These are phyloP conservation scores for Tetrahymena thermophila DNA, from an alignment of 73 alveolate species.

Conservation along the genomic window DNA sequence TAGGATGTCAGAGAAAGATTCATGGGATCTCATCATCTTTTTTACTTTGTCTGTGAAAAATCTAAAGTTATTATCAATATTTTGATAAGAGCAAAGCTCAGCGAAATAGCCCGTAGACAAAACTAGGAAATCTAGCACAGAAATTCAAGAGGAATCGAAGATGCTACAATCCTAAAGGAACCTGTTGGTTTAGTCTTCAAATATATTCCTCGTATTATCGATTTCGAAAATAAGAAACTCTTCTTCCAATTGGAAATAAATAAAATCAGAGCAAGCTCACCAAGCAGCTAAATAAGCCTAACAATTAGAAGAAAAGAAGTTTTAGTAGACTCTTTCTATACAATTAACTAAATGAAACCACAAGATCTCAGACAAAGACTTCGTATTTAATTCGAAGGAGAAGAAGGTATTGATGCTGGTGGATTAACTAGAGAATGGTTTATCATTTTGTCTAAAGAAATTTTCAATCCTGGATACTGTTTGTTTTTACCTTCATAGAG, in stretches of 20 bases:
- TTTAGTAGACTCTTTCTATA: conserved; percentile 26
- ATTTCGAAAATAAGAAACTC: conserved; percentile 19
- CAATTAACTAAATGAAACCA: conserved; percentile 8
- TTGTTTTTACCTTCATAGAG: conserved; percentile 38
- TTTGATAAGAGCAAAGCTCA: not conserved
- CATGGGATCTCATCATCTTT: not conserved
- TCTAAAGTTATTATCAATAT: not conserved
- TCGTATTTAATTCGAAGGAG: conserved; percentile 79
- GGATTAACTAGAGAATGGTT: conserved; percentile 99
- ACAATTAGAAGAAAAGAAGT: conserved; percentile 36
- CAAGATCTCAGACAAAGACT: conserved; percentile 22
- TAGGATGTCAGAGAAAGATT: not conserved
- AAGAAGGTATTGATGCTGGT: conserved; percentile 98
- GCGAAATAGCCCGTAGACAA: not conserved
- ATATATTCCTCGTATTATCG: conserved; percentile 25
- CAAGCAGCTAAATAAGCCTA: not conserved
- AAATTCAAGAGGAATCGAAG: not conserved
- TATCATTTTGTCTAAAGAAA: conserved; percentile 92
- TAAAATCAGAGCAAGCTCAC: conserved; percentile 14
- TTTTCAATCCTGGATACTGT: conserved; percentile 97
- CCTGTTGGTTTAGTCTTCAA: conserved; percentile 14
- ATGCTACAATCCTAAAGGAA: not conserved
- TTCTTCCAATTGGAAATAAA: conserved; percentile 25
- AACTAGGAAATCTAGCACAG: not conserved
- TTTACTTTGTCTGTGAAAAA: not conserved